phyloP scores from a whole-genome alignment of 2,329 filamentous ascomycete genomes.

The Hirsutella rhossiliensis region DNA sequence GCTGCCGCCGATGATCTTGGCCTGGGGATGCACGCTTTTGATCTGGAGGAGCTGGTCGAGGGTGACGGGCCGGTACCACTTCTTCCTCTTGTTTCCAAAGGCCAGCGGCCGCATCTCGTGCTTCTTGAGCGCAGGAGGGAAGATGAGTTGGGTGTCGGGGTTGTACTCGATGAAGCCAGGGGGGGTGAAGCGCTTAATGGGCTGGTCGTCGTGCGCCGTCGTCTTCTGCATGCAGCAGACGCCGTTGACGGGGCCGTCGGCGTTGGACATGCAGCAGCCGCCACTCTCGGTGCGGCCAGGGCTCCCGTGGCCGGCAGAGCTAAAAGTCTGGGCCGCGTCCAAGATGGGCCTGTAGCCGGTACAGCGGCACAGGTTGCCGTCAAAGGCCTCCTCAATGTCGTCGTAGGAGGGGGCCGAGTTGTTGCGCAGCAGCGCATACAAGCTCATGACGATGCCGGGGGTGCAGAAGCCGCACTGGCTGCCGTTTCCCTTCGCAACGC shows the following conservation, averaged over 20 bases:
- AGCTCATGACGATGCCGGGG: conserved; percentile 93
- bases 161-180: conserved; percentile 93
- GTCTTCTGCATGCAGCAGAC: conserved; percentile 65
- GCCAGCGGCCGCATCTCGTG: conserved; percentile 71
- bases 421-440: conserved; percentile 87
- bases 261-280: background rate
- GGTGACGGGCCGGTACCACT: conserved; percentile 84
- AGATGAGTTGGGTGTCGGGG: conserved; percentile 88
- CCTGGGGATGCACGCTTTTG: conserved; percentile 70
- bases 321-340: conserved; percentile 88
- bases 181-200: conserved; percentile 61
- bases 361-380: conserved; percentile 91
- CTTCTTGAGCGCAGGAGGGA: conserved; percentile 74
- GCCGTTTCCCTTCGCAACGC: conserved; percentile 82
- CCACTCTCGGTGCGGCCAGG: conserved; percentile 1
- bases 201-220: conserved; percentile 32
- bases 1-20: conserved; percentile 91
- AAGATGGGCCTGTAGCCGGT: conserved; percentile 92
- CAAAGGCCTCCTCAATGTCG: conserved; percentile 90
- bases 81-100: conserved; percentile 90
- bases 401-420: conserved; percentile 64
- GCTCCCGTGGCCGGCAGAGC: conserved; percentile 26
- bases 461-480: conserved; percentile 94
- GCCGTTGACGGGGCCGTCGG: conserved; percentile 9
- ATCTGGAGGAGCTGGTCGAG: conserved; percentile 82